These are phyloP conservation scores for Aspergillus sp. DNA, from an alignment of 2,329 filamentous ascomycete genomes.

Conservation along the genomic window DNA sequence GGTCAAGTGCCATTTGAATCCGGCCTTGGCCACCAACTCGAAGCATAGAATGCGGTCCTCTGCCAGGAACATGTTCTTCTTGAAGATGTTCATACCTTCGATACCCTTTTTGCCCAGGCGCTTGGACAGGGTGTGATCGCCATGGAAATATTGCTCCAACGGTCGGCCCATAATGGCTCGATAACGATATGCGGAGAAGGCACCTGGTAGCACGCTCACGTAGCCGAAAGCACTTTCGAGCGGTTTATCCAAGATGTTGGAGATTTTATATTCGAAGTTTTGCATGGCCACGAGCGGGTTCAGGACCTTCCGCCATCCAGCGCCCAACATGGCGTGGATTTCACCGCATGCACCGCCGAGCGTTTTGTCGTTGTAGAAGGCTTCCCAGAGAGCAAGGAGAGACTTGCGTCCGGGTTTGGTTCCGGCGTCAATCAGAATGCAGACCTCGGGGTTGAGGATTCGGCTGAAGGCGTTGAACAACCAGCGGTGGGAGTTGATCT, in stretches of 20 bases:
- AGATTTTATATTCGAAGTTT: conserved; percentile 99
- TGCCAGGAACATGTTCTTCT: conserved; percentile 99
- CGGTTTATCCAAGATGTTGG: conserved; percentile 97
- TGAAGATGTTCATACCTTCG: conserved; percentile 99
- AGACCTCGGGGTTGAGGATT: conserved; percentile 94
- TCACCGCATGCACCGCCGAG: conserved; percentile 97
- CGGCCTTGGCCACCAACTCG: conserved; percentile 96
- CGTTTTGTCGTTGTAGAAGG: conserved; percentile 99
- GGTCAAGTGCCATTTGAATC: conserved; percentile 97
- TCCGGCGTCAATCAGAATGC: conserved; percentile 93
- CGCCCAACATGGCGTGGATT: conserved; percentile 96
- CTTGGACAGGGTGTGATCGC: conserved; percentile 95
- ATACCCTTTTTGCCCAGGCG: conserved; percentile 98
- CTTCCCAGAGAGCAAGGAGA: conserved; percentile 90
- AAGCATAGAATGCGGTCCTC: conserved; percentile 99
- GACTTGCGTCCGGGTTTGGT: conserved; percentile 94
- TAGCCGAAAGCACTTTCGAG: conserved; percentile 96
- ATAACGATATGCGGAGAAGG: conserved; percentile 97
- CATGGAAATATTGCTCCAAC: conserved; percentile 98
- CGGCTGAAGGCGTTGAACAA: conserved; percentile 97
- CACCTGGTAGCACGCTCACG: conserved; percentile 95
- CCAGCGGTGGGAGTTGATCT: conserved; percentile 99
- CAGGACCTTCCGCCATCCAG: conserved; percentile 77
- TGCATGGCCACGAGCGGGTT: conserved; percentile 97
- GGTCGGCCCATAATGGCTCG: conserved; percentile 97